phyloP scores from a whole-genome alignment of 1,284 basidiomycete species.

The Blastosporella zonata region DNA sequence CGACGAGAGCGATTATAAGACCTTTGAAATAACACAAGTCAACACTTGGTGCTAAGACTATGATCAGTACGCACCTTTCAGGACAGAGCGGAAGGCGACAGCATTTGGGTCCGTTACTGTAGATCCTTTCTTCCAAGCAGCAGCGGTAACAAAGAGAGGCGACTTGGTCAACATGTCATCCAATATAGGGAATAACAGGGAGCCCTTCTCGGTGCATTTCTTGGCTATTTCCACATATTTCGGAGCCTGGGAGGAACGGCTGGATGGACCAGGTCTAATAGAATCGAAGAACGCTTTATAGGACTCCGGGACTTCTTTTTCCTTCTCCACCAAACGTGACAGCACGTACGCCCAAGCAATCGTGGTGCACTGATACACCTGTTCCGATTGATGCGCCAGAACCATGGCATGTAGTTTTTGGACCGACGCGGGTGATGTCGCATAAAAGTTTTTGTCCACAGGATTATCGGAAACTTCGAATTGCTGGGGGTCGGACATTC shows the following conservation, averaged over 20 bases:
- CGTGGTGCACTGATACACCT: constrained; percentile 62
- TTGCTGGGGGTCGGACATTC: constrained; percentile 52
- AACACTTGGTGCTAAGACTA: neutral
- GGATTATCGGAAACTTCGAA: constrained; percentile 53
- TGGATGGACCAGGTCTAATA: constrained; percentile 43
- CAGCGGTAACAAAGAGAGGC: constrained; percentile 70
- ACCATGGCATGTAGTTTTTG: constrained; percentile 65
- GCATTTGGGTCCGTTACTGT: constrained; percentile 77
- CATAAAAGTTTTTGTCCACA: constrained; percentile 49
- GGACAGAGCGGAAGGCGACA: constrained; percentile 76
- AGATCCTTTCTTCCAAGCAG: constrained; percentile 65
- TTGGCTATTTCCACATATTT: constrained; percentile 56
- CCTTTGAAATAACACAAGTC: constrained; percentile 37
- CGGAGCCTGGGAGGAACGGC: constrained; percentile 48
- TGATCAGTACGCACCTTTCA: constrained; percentile 61
- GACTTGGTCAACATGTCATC: constrained; percentile 58
- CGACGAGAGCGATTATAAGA: constrained; percentile 67
- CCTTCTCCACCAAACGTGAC: constrained; percentile 50
- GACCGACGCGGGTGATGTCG: constrained; percentile 52
- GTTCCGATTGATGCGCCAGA: constrained; percentile 49
- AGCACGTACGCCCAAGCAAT: constrained; percentile 81
- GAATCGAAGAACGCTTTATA: constrained; percentile 58
- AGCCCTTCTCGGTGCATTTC: constrained; percentile 51
- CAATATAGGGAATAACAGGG: constrained; percentile 57
- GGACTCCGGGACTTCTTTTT: constrained; percentile 48